A percentile compares a stretch with the other conserved stretches of the same genome.
Evolutionary conservation across 108 stramenopile species (phyloP).

Genomic region (Pseudonitzschia pungens): DNA sequence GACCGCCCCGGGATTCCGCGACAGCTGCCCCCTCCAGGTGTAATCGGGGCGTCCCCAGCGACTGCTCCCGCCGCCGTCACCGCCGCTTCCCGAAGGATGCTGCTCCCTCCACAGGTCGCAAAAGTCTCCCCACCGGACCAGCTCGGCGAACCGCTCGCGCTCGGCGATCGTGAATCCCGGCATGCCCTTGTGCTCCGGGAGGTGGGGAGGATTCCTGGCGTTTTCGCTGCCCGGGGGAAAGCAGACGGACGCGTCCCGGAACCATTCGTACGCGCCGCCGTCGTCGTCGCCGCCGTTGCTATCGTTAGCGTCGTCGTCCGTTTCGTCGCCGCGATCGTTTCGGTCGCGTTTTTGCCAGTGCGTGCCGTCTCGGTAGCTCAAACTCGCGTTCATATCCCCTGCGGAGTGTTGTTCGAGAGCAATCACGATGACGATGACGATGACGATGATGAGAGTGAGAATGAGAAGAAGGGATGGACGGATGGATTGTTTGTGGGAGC

Average conservation of each 20-base stretch:
- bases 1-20: neutral
- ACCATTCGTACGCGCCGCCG: slow-evolving; percentile 34
- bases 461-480: neutral
- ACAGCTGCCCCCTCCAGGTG: slow-evolving; percentile 42
- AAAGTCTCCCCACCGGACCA: slow-evolving; percentile 30
- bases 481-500: no score
- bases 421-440: no score
- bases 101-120: slow-evolving; percentile 43
- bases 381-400: slow-evolving; percentile 42
- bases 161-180: slow-evolving; percentile 44
- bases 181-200: slow-evolving; percentile 29
- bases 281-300: neutral
- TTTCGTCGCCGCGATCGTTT: neutral
- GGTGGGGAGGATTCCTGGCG: neutral
- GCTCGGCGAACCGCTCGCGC: slow-evolving; percentile 30
- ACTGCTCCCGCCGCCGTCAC: neutral
- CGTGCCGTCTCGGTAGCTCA: slow-evolving; percentile 36
- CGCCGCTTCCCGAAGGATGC: slow-evolving; percentile 30
- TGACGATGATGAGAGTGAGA: neutral
- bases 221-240: slow-evolving; percentile 5
- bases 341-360: slow-evolving; percentile 22
- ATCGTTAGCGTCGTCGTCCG: neutral
- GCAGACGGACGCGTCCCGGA: slow-evolving; percentile 41
- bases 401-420: neutral
- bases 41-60: slow-evolving; percentile 37